Percentiles rank a stretch among this genome's conserved stretches.
Conservation (phyloP, 2,329 filamentous ascomycete species). For the Calonectria pteridis region DNA sequence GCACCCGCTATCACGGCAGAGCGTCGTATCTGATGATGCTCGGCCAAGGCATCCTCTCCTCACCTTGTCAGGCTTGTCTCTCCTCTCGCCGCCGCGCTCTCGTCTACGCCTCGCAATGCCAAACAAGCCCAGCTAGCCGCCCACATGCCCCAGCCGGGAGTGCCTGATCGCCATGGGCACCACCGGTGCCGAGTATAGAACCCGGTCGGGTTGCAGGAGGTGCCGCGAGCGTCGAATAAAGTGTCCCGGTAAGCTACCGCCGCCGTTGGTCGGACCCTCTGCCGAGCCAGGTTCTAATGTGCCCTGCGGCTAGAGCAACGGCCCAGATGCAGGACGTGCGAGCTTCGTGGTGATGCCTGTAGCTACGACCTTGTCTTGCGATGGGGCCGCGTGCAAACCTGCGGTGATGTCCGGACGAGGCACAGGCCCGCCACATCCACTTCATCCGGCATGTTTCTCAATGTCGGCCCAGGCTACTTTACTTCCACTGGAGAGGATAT, state of each 20-base stretch:
- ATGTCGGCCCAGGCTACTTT: background rate
- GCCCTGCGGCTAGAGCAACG: conserved; percentile 29
- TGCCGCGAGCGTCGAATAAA: conserved; percentile 1
- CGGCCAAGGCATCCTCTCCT: background rate
- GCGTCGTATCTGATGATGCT: background rate
- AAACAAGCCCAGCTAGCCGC: background rate
- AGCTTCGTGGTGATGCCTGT: conserved; percentile 36
- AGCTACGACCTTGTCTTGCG: conserved; percentile 39
- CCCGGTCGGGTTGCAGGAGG: background rate
- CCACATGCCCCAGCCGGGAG: background rate
- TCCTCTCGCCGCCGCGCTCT: background rate
- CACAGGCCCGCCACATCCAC: background rate
- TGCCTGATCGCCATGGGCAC: background rate
- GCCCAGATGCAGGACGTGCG: conserved; percentile 37
- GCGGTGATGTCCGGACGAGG: background rate
- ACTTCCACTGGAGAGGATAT: background rate
- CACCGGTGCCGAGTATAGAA: background rate
- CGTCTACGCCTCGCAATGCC: background rate
- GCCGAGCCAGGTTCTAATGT: background rate
- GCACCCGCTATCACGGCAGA: background rate
- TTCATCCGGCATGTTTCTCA: conserved; percentile 8
- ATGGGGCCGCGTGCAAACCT: conserved; percentile 33
- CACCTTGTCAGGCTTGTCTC: no score
- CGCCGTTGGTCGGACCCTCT: background rate
- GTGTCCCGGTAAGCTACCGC: background rate